phyloP scores from a whole-genome alignment of 1,284 basidiomycete genomes.

The Boletus smithii region DNA sequence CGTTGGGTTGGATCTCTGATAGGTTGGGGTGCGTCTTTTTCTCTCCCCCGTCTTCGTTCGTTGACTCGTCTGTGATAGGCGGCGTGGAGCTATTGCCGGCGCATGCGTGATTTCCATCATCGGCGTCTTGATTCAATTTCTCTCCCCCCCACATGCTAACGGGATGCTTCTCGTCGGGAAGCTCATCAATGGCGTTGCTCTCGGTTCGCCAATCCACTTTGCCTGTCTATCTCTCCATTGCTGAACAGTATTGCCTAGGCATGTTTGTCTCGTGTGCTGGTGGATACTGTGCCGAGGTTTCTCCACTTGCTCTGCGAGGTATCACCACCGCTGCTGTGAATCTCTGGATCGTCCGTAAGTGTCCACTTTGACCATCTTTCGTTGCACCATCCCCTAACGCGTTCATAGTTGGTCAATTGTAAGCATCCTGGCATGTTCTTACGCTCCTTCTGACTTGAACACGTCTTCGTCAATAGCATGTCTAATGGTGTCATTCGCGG shows the following conservation, averaged over 20 bases:
- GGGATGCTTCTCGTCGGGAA: constrained; percentile 28
- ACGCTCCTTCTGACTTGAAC: background rate
- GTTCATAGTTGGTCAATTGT: constrained; percentile 28
- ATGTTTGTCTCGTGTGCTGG: constrained; percentile 29
- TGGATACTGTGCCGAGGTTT: constrained; percentile 31
- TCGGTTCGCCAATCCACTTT: constrained; percentile 15
- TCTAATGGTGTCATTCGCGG: constrained; percentile 28
- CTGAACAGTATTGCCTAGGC: constrained; percentile 8
- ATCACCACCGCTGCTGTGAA: constrained; percentile 31
- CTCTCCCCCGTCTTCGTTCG: too few relatives aligned
- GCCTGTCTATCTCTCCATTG: too few relatives aligned
- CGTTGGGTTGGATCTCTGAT: constrained; percentile 28
- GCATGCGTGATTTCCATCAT: constrained; percentile 25
- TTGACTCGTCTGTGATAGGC: constrained; percentile 7
- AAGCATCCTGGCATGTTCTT: background rate
- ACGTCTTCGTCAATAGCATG: constrained; percentile 16
- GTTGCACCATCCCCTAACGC: background rate
- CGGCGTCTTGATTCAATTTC: constrained; percentile 27
- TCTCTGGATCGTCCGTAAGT: constrained; percentile 30
- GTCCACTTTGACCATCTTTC: background rate
- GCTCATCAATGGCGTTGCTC: constrained; percentile 28
- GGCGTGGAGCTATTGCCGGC: constrained; percentile 23
- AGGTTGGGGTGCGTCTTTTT: constrained; percentile 16
- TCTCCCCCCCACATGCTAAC: constrained; percentile 25
- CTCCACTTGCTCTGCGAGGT: constrained; percentile 30